Base-by-base conservation (phyloP, 164 flowering plant species). In the Umbilicus rupestris region DNA sequence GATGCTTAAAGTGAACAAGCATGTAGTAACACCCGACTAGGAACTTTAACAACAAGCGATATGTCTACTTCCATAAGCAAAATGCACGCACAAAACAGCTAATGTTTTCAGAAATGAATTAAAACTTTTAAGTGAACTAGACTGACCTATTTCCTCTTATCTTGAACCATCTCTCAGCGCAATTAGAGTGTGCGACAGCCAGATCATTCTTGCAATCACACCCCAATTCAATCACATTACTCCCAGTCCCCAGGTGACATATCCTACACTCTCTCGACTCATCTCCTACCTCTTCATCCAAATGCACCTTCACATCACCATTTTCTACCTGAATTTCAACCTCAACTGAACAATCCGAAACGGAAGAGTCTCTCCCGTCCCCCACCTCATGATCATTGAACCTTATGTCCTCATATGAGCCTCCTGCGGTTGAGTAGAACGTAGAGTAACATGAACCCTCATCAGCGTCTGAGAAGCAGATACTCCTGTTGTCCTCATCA, bases 151-250 rank as follows among this genome's bases (percentile, higher is more conserved):
- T 89, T 44, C 98, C 98, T 71, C 72, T 92, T 62, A 92, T 88
- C 72, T 87, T 92, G 87, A 92, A 92, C 98, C 98, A 92, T 37
- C 87, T 78, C 72, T 92, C 98, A 7, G 98, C 98, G 70, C 98
- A 92, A 26, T 85, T 81, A 66, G 75, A 85, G 67, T 92, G 98
- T 5, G 92, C 95, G 71, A 89, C 95, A 74, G 88, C 96, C 74
- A 92, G 80, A 75, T 92, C 98, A 58, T 87, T 83, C 76, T 92
- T 92, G 69, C 98, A 92, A 67, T 86, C 82, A 72, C 98, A 92
- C 14, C 98, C 98, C 80, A 92, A 72, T 63, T 88, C 86, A 67
- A 89, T 92, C 70, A 83, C 89, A 31, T 74, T 80, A 73, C 79
- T 80, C 57, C 66, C 68, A 52, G 75, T 76, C 69, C 83, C 91